Evolutionary conservation across 257 asterid genomes (phyloP), one percentile per base, ranked within the genome.

Genomic region (Fraxinus americana): DNA sequence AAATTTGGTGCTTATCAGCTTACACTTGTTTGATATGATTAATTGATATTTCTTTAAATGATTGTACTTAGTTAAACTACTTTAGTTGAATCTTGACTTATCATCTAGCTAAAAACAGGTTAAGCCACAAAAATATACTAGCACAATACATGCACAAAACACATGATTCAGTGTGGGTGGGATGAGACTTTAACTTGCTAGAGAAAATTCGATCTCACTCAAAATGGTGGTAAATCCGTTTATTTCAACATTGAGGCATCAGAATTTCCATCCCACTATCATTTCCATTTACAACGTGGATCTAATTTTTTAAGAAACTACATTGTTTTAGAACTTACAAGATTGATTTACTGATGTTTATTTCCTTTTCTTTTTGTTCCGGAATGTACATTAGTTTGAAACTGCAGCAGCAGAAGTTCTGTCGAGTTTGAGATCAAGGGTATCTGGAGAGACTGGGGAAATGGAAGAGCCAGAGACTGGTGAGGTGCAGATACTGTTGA

Each of bases 351-450:
- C 75, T 80, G 72, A 78, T 67, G 36, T 41, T 17, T 76, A 32
- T 41, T 34, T 36, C 78, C 74, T 68, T 70, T 48, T 38, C 57
- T 23, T 76, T 43, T 36, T 72, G 75, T 70, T 48, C 65, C 21
- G 79, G 78, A 54, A 61, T 72, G 67, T 30, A 72, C 63, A 82
- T 59, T 86, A 94, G 99, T 92, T 96, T 76, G 99, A 96, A 85
- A 90, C 90, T 68, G 99, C 97, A 6, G 98, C 98, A 36, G 93
- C 97, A 34, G 98, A 92, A 80, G 98, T 96, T 82, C 87, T 96
- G 77, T 88, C 92, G 7, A 85, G 97, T 81, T 90, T 96, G 84
- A 89, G 82, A 87, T 86, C 98, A 30, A 92, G 91, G 86, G 92
- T 92, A 45, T 84, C 94, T 71, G 90, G 97, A 75, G 98, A 91